These are phyloP conservation scores for barley (Hordeum vulgare) DNA, from an alignment of 176 grass and related monocot genomes.

Conservation along the genomic window DNA sequence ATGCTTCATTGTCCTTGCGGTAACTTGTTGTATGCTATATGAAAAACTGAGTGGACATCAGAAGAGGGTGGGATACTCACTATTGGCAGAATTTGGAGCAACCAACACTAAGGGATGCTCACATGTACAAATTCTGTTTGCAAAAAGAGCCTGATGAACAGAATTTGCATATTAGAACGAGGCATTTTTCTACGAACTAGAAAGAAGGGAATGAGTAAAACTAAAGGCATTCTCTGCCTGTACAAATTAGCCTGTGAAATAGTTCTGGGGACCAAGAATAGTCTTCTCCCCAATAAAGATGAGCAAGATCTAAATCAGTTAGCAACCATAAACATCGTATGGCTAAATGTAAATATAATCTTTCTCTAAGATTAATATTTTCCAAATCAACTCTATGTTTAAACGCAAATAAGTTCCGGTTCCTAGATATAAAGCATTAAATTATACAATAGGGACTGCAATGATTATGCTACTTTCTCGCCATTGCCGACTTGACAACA, in stretches of 20 bases:
- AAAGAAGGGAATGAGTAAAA: not conserved
- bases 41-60: too few species aligned
- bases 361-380: not conserved
- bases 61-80: too few species aligned
- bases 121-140: not conserved
- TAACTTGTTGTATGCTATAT: too few species aligned
- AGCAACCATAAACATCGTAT: too few species aligned
- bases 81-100: too few species aligned
- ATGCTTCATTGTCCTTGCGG: too few species aligned
- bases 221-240: too few species aligned
- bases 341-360: too few species aligned
- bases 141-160: not conserved
- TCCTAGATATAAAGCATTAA: not conserved
- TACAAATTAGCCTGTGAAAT: not conserved
- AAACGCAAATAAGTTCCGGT: not conserved
- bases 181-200: not conserved
- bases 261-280: not conserved
- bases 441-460: not conserved
- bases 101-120: too few species aligned
- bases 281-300: not conserved
- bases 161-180: not conserved
- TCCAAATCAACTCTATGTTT: not conserved
- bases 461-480: not conserved
- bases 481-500: conserved; percentile 37
- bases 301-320: not conserved